Evolutionary conservation across 1,284 basidiomycete genomes (phyloP).

Genomic region (Pseudozyma flocculosa): DNA sequence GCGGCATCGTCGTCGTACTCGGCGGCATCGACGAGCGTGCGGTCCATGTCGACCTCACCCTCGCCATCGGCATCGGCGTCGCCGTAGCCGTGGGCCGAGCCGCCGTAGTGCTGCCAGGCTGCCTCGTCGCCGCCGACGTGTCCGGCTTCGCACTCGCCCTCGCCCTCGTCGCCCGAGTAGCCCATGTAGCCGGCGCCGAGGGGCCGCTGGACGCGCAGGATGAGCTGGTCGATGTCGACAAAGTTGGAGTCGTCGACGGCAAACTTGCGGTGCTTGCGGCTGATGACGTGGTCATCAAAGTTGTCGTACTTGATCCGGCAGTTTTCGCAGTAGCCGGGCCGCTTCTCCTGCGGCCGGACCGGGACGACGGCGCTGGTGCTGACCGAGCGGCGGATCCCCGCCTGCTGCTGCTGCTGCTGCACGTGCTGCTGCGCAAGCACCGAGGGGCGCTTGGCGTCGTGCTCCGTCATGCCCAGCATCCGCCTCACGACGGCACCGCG

Average conservation of each 20-base stretch:
- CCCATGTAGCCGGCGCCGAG: not conserved
- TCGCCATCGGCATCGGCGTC: too few species aligned
- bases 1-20: too few species aligned
- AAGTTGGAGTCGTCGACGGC: conserved; percentile 81
- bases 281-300: conserved; percentile 81
- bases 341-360: conserved; percentile 65
- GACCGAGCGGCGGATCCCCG: conserved; percentile 16
- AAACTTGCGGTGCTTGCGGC: conserved; percentile 80
- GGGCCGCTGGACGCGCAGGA: conserved; percentile 67
- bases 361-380: conserved; percentile 29
- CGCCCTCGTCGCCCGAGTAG: not conserved
- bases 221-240: conserved; percentile 74
- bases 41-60: too few species aligned
- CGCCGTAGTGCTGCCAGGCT: too few species aligned
- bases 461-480: conserved; percentile 6
- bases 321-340: conserved; percentile 97
- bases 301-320: conserved; percentile 88
- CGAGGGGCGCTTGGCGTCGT: not conserved
- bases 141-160: not conserved
- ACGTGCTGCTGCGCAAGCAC: not conserved
- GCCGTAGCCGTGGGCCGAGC: not conserved
- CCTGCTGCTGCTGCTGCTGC: too few species aligned
- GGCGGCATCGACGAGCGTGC: too few species aligned
- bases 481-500: not conserved
- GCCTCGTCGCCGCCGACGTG: too few species aligned